Conservation (phyloP, 2,329 filamentous ascomycete genomes). For the Ophiostoma ips region DNA sequence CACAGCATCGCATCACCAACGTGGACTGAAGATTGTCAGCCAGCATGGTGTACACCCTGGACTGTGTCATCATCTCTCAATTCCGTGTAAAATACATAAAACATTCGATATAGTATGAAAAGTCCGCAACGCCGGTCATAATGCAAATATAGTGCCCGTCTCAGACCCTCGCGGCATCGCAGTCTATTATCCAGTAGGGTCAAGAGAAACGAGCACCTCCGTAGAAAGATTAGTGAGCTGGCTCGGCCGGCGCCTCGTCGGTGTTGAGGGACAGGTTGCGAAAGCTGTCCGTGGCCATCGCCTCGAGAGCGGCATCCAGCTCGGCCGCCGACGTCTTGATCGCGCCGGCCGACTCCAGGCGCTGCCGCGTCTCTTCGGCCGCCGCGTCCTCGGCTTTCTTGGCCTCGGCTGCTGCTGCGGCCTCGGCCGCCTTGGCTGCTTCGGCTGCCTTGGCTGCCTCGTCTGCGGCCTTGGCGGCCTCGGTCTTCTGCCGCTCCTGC, state of each 20-base stretch:
- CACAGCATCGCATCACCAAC: too few species aligned
- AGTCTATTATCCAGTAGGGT: too few species aligned
- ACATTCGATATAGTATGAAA: too few species aligned
- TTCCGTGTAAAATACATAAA: too few species aligned
- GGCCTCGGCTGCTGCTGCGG: background rate
- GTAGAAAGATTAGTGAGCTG: background rate
- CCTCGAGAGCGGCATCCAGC: constrained; percentile 2
- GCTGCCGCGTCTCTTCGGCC: constrained; percentile 32
- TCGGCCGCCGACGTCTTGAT: background rate
- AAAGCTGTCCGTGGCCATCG: constrained; percentile 10
- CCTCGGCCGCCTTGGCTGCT: background rate
- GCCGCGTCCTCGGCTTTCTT: constrained; percentile 25
- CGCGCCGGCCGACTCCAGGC: constrained; percentile 34
- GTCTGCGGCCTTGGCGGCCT: constrained; percentile 21
- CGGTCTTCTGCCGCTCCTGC: constrained; percentile 27
- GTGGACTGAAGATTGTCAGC: too few species aligned
- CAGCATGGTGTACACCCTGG: too few species aligned
- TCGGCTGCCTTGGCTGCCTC: constrained; percentile 35
- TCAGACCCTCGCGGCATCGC: too few species aligned
- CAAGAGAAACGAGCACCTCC: too few species aligned
- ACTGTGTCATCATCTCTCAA: too few species aligned
- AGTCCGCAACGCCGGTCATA: too few species aligned
- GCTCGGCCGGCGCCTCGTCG: constrained; percentile 2
- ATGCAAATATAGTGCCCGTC: too few species aligned
- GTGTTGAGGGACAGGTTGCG: constrained; percentile 24